Evolutionary conservation across 192 early-diverging fungal genomes (phyloP), one percentile per base, ranked within the genome.

Genomic region (Coemansia sp.): DNA sequence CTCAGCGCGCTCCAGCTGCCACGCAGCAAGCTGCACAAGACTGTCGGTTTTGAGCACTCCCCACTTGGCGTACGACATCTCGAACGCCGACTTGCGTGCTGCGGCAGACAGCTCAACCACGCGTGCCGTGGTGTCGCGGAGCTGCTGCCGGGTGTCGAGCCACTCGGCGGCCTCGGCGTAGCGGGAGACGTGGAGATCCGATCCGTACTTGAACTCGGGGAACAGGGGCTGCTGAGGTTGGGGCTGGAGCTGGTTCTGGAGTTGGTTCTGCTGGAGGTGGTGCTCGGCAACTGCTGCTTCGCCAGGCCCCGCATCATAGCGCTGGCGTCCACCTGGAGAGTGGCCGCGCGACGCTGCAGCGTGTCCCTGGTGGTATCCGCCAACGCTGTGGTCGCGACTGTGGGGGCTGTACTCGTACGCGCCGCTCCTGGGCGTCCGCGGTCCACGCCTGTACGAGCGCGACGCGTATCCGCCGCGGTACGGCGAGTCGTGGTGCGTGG

Each of bases 1-100:
- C 58, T 82, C 79, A n/a, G 74, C 79, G 5, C 79, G 79, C 65
- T 82, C 79, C 2, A 82, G 60, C 49, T 82, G 79, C 79, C 74
- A 77, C 21, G 58, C 13, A 0, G 79, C 79, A 22, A 82, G 54
- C 62, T 82, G 79, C 45, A 67, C 68, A 47, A 73, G 79, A 11
- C 71, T 65, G 8, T 82, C 79, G 5, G 79, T 60, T 62, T 68
- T 73, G 11, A 64, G 63, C 45, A 76, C 74, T 55, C 67, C 67
- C 79, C 74, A 82, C 13, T 63, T 56, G 1, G 74, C 58, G 45
- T 74, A 70, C 22, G 59, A 32, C 37, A 82, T 62, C 42, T 82
- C 79, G 19, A 82, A 82, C 41, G 61, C 79, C 1, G 74, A 69
- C 43, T 63, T 73, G 6, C 79, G 62, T 3, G 74, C 48, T 7